phyloP scores from a whole-genome alignment of 2,329 filamentous ascomycete species.

The Phaeophleospora eucalypticola region DNA sequence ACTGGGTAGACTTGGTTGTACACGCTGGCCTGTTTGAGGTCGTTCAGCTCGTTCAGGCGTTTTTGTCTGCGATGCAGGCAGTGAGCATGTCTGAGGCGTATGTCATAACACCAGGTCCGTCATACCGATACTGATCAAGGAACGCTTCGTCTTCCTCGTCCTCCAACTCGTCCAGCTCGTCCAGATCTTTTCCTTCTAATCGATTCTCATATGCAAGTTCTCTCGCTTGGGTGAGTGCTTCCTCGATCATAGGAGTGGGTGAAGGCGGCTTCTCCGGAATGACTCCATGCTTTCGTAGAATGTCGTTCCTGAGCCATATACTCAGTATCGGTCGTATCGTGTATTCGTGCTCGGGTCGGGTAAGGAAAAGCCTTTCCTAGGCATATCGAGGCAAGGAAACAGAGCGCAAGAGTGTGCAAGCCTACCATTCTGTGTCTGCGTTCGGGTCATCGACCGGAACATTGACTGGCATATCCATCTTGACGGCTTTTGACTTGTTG shows the following conservation, averaged over 20 bases:
- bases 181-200: slow-evolving; percentile 87
- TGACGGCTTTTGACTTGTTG: slow-evolving; percentile 1
- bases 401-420: neutral
- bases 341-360: neutral
- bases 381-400: neutral
- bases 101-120: neutral
- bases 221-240: slow-evolving; percentile 81
- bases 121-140: slow-evolving; percentile 71
- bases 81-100: neutral
- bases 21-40: slow-evolving; percentile 68
- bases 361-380: neutral
- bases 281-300: slow-evolving; percentile 90
- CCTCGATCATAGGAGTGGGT: slow-evolving; percentile 91
- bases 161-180: slow-evolving; percentile 89
- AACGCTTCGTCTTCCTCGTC: slow-evolving; percentile 94
- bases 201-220: slow-evolving; percentile 85
- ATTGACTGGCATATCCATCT: slow-evolving; percentile 51
- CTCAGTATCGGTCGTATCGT: slow-evolving; percentile 13
- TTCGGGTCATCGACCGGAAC: slow-evolving; percentile 94
- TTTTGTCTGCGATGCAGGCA: slow-evolving; percentile 50
- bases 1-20: slow-evolving; percentile 91
- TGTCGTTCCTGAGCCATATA: slow-evolving; percentile 74
- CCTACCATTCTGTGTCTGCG: slow-evolving; percentile 93
- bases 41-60: slow-evolving; percentile 76
- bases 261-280: slow-evolving; percentile 98